These are phyloP conservation scores for Yarrowia sp. DNA, from an alignment of 805 yeast species.

Conservation along the genomic window DNA sequence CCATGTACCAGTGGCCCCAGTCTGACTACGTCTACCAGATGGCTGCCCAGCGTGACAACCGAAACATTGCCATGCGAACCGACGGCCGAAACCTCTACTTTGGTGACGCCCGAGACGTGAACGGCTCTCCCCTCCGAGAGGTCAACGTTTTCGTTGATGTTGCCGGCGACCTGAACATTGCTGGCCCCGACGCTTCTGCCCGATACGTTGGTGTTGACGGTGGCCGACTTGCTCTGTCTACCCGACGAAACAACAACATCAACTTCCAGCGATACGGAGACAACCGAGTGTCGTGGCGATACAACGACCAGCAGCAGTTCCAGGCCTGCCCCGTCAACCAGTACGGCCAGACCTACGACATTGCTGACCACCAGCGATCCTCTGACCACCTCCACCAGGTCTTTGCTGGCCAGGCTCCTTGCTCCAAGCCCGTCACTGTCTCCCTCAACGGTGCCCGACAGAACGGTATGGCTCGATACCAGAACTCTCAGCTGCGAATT, in stretches of 20 bases:
- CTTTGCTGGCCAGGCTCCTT: conserved; percentile 6
- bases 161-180: conserved; percentile 19
- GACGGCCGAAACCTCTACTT: conserved; percentile 34
- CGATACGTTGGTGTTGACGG: conserved; percentile 30
- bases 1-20: conserved; percentile 34
- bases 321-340: conserved; percentile 34
- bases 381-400: conserved; percentile 31
- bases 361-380: conserved; percentile 3
- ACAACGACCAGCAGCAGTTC: conserved; percentile 31
- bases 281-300: conserved; percentile 23
- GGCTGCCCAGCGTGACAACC: conserved; percentile 22
- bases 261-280: conserved; percentile 24
- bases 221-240: conserved; percentile 28
- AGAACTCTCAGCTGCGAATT: conserved; percentile 27
- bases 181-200: conserved; percentile 26
- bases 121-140: conserved; percentile 24
- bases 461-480: conserved; percentile 28
- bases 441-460: conserved; percentile 20
- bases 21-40: conserved; percentile 36
- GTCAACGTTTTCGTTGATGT: conserved; percentile 16
- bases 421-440: conserved; percentile 17
- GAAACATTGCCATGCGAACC: conserved; percentile 31
- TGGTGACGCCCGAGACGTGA: conserved; percentile 20
- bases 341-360: conserved; percentile 22
- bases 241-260: conserved; percentile 26